A percentile compares a stretch with the other conserved stretches of the same genome.
Conservation (phyloP, 768 basidiomycete species). For the Mycena haematopus region DNA sequence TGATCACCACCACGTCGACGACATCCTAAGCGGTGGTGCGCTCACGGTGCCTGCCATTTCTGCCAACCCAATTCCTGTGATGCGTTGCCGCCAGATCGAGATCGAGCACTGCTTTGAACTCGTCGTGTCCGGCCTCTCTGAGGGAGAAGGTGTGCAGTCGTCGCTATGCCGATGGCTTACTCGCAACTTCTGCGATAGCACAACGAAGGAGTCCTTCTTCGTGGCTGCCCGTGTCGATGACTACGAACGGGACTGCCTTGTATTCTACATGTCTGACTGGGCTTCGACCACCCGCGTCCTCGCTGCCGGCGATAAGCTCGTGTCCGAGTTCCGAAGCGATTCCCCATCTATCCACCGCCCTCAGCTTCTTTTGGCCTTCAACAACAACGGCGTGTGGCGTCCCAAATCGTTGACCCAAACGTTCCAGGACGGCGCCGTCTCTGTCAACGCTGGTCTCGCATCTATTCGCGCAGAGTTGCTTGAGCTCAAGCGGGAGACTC, state of each 20-base stretch:
- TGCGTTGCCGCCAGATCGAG: constrained; percentile 10
- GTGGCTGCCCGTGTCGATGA: background rate
- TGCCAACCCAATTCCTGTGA: constrained; percentile 8
- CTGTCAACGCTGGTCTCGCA: background rate
- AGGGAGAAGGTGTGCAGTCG: constrained; percentile 4
- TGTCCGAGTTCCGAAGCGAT: background rate
- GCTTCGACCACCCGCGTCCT: background rate
- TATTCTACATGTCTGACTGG: constrained; percentile 1
- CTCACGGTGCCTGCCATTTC: background rate
- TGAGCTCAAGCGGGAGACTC: constrained; percentile 3
- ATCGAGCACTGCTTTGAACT: constrained; percentile 7
- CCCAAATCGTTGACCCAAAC: background rate
- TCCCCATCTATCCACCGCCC: constrained; percentile 2
- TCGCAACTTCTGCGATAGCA: background rate
- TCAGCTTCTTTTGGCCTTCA: background rate
- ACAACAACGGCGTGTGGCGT: background rate
- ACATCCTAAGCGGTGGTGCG: background rate
- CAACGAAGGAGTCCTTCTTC: background rate
- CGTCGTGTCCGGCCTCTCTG: constrained; percentile 8
- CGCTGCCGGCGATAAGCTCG: background rate
- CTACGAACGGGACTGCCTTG: background rate
- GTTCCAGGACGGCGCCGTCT: background rate
- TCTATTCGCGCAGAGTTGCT: background rate
- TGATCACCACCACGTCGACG: constrained; percentile 8
- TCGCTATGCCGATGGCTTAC: constrained; percentile 1